Evolutionary conservation across 768 basidiomycete genomes (phyloP).

Genomic region (Collybia sordida): DNA sequence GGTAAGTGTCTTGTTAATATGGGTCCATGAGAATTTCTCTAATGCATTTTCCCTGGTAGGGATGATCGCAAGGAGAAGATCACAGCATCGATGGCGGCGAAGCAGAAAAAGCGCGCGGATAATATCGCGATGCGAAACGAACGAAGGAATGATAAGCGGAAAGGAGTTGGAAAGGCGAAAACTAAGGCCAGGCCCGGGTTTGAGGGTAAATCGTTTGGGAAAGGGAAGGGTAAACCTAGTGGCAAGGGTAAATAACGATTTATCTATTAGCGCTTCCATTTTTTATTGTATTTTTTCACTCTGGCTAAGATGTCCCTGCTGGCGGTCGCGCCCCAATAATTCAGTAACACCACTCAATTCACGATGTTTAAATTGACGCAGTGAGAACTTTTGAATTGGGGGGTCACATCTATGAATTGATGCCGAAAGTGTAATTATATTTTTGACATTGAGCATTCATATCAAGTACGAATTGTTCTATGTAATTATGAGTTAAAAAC

Average conservation of each 20-base stretch:
- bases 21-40: background rate
- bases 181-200: conserved; percentile 79
- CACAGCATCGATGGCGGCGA: conserved; percentile 71
- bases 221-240: conserved; percentile 38
- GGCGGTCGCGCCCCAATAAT: too few relatives aligned
- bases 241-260: conserved; percentile 29
- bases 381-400: too few relatives aligned
- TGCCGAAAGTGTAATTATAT: too few relatives aligned
- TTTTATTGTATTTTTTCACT: too few relatives aligned
- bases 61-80: conserved; percentile 83
- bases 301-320: too few relatives aligned
- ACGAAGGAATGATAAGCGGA: conserved; percentile 67
- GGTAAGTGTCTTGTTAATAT: conserved; percentile 45
- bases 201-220: conserved; percentile 81
- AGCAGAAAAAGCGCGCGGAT: conserved; percentile 87
- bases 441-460: too few relatives aligned
- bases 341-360: too few relatives aligned
- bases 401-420: too few relatives aligned
- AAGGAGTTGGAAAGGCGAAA: conserved; percentile 46
- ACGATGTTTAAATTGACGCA: too few relatives aligned
- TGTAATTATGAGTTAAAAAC: conserved; percentile 3
- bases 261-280: background rate
- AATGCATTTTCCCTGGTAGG: conserved; percentile 44
- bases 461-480: background rate
- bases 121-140: conserved; percentile 90